These are phyloP conservation scores for Pyrenophora graminea DNA, from an alignment of 2,329 filamentous ascomycete species.

Conservation along the genomic window DNA sequence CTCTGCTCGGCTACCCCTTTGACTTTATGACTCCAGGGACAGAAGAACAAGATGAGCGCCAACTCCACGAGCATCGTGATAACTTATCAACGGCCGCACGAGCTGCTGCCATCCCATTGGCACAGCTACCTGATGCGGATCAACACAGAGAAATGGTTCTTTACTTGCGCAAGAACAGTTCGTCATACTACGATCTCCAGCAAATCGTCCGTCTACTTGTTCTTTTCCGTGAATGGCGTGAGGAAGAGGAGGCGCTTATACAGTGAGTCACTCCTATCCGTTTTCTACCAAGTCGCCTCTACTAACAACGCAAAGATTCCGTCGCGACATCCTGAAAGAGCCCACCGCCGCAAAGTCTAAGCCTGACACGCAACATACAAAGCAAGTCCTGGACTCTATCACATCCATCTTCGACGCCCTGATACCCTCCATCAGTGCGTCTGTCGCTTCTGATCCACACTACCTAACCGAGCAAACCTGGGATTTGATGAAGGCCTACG, in stretches of 20 bases:
- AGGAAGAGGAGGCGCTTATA: constrained; percentile 48
- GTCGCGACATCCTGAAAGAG: constrained; percentile 18
- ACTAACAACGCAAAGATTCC: constrained; percentile 17
- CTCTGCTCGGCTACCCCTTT: constrained; percentile 47
- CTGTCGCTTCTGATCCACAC: constrained; percentile 4
- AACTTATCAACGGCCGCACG: constrained; percentile 24
- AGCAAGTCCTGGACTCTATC: constrained; percentile 48
- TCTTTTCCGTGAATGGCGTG: constrained; percentile 51
- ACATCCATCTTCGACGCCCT: constrained; percentile 44
- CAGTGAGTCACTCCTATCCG: constrained; percentile 22
- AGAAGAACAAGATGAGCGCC: constrained; percentile 35
- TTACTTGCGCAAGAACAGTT: constrained; percentile 26
- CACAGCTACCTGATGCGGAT: constrained; percentile 24
- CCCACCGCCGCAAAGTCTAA: constrained; percentile 14
- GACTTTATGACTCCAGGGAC: constrained; percentile 35
- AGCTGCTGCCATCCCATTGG: constrained; percentile 23
- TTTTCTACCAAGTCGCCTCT: background rate
- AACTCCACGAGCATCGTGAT: constrained; percentile 26
- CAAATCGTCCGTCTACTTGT: constrained; percentile 50
- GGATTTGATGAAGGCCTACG: constrained; percentile 73
- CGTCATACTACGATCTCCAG: constrained; percentile 50
- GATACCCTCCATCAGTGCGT: constrained; percentile 32
- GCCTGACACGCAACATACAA: constrained; percentile 38
- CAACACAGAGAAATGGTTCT: constrained; percentile 30
- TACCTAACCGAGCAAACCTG: constrained; percentile 25